These are phyloP conservation scores for Aspergillus sergii DNA, from an alignment of 2,329 filamentous ascomycete genomes.

Conservation along the genomic window DNA sequence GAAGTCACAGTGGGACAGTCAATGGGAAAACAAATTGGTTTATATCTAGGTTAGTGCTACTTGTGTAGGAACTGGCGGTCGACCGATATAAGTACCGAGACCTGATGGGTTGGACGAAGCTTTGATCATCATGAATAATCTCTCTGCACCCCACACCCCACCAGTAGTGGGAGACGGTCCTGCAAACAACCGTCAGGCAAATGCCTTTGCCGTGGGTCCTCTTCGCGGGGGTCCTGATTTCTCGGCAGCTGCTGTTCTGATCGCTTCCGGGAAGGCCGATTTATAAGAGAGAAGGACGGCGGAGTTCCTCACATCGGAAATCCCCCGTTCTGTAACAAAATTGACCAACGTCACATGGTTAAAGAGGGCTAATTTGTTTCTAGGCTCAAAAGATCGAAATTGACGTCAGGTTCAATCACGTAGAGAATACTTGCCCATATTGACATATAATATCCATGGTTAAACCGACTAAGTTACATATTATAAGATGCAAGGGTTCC, in stretches of 20 bases:
- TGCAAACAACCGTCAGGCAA: conserved; percentile 20
- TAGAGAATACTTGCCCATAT: not conserved
- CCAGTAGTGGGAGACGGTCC: conserved; percentile 10
- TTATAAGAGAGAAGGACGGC: not conserved
- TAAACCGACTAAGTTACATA: not conserved
- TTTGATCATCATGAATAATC: conserved; percentile 31
- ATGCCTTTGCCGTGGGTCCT: conserved; percentile 22
- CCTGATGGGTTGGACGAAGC: conserved; percentile 5
- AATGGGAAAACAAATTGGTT: not conserved
- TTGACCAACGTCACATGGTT: not conserved
- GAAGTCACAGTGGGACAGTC: not conserved
- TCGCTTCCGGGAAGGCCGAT: conserved; percentile 4
- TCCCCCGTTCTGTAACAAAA: not conserved
- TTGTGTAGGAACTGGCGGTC: not conserved
- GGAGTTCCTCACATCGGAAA: conserved; percentile 7
- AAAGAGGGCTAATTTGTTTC: not conserved
- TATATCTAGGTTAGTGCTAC: not conserved
- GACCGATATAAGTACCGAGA: not conserved
- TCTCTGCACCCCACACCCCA: conserved; percentile 23
- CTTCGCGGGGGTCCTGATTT: conserved; percentile 1
- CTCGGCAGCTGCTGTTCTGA: conserved; percentile 14
- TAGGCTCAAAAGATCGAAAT: not conserved
- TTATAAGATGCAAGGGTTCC: not conserved
- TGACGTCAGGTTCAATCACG: not conserved
- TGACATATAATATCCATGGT: not conserved